Evolutionary conservation across 805 yeast genomes (phyloP).

Genomic region (Soucietia sequanensis): DNA sequence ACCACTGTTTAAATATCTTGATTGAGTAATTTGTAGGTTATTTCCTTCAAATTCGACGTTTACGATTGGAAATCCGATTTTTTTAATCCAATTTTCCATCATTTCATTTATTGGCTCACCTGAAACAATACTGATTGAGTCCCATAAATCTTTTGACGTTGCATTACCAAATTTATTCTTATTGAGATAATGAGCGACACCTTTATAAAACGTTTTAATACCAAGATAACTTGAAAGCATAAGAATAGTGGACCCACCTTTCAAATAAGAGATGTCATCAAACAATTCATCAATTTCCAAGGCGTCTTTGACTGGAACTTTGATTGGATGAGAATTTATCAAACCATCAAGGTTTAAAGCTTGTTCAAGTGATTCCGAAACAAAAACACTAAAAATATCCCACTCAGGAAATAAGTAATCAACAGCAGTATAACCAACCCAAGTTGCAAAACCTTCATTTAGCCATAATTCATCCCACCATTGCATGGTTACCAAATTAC

Average conservation of each 20-base stretch:
- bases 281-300: conserved; percentile 79
- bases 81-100: conserved; percentile 71
- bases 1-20: conserved; percentile 62
- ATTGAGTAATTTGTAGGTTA: conserved; percentile 47
- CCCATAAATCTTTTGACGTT: conserved; percentile 72
- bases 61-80: conserved; percentile 72
- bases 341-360: conserved; percentile 57
- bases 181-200: conserved; percentile 68
- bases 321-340: conserved; percentile 73
- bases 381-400: conserved; percentile 65
- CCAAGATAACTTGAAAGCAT: conserved; percentile 77
- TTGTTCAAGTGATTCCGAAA: conserved; percentile 49
- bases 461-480: conserved; percentile 95
- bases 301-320: conserved; percentile 77
- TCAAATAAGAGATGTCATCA: conserved; percentile 76
- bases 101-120: conserved; percentile 57
- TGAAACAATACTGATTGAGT: conserved; percentile 58
- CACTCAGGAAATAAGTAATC: conserved; percentile 75
- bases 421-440: conserved; percentile 73
- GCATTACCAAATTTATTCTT: conserved; percentile 68
- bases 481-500: conserved; percentile 84
- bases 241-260: conserved; percentile 75
- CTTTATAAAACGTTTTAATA: conserved; percentile 63
- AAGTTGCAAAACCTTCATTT: conserved; percentile 88
- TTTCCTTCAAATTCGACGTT: conserved; percentile 43